A percentile compares a stretch with the other conserved stretches of the same genome.
These are phyloP conservation scores for Polyplosphaeria fusca DNA, from an alignment of 495 filamentous ascomycete species.

Conservation along the genomic window DNA sequence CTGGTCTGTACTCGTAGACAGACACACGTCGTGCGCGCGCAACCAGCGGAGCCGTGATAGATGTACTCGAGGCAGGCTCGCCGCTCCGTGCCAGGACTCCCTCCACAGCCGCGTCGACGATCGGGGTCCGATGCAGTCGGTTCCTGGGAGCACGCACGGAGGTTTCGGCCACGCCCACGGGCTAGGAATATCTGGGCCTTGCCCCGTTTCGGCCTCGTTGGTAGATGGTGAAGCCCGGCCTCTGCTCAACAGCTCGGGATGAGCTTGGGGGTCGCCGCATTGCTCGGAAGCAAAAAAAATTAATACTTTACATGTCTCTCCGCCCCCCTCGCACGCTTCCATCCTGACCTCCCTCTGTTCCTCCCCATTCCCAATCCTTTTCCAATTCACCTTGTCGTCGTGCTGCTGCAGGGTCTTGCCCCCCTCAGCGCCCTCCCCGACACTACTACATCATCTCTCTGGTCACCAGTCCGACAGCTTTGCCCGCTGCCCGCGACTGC, in stretches of 20 bases:
- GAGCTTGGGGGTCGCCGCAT: conserved; percentile 26
- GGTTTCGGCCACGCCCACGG: conserved; percentile 7
- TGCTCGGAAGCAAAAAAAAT: not conserved
- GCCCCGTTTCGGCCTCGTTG: conserved; percentile 27
- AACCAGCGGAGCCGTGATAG: no score
- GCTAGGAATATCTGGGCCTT: not conserved
- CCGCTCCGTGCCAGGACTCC: no score
- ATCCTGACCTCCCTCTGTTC: conserved; percentile 2
- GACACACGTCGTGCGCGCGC: no score
- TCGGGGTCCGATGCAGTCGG: conserved; percentile 12
- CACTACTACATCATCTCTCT: no score
- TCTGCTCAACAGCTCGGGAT: conserved; percentile 33
- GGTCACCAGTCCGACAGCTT: no score
- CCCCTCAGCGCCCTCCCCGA: no score
- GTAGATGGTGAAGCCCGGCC: conserved; percentile 18
- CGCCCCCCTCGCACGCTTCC: not conserved
- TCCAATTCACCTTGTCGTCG: no score
- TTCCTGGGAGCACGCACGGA: conserved; percentile 18
- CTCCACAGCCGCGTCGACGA: no score
- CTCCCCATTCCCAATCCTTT: not conserved
- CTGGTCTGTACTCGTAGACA: no score
- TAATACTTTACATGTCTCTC: conserved; percentile 17
- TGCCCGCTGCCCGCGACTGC: conserved; percentile 19
- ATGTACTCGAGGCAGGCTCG: no score
- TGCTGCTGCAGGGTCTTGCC: no score